These are phyloP conservation scores for Metschnikowia similis DNA, from an alignment of 805 yeast species.

Conservation along the genomic window DNA sequence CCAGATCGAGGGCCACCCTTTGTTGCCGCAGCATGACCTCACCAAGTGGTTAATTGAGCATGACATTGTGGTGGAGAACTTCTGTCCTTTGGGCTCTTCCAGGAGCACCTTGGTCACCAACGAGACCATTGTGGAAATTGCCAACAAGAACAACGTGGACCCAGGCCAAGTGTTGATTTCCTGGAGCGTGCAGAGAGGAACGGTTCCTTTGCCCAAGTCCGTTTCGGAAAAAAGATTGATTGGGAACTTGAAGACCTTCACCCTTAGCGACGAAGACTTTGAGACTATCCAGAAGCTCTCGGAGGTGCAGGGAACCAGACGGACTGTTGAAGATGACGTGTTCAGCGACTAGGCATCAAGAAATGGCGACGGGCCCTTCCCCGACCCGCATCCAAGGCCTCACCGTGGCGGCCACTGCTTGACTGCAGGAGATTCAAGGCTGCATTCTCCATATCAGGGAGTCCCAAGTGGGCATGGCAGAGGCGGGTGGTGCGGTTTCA, in stretches of 20 bases:
- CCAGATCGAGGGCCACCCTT: conserved; percentile 20
- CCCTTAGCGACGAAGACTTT: conserved; percentile 34
- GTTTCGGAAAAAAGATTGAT: conserved; percentile 29
- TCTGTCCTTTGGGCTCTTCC: conserved; percentile 18
- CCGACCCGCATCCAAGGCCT: no score
- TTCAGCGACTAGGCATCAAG: conserved; percentile 12
- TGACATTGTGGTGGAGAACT: conserved; percentile 15
- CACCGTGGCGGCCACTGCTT: no score
- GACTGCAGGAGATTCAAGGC: no score
- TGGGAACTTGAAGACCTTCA: conserved; percentile 34
- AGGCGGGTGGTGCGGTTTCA: no score
- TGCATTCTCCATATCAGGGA: no score
- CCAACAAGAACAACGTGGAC: conserved; percentile 15
- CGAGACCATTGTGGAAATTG: conserved; percentile 12
- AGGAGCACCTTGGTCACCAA: conserved; percentile 13
- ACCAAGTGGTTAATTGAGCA: conserved; percentile 12
- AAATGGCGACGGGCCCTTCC: no score
- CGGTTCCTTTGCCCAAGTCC: conserved; percentile 19
- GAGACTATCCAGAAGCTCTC: conserved; percentile 29
- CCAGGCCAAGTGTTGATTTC: conserved; percentile 17
- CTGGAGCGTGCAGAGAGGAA: conserved; percentile 19
- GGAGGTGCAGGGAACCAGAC: conserved; percentile 28
- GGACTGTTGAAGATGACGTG: conserved; percentile 26
- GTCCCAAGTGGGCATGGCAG: no score
- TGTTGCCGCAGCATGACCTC: conserved; percentile 17